phyloP scores from a whole-genome alignment of 495 filamentous ascomycete genomes.

The Neurospora pannonica region DNA sequence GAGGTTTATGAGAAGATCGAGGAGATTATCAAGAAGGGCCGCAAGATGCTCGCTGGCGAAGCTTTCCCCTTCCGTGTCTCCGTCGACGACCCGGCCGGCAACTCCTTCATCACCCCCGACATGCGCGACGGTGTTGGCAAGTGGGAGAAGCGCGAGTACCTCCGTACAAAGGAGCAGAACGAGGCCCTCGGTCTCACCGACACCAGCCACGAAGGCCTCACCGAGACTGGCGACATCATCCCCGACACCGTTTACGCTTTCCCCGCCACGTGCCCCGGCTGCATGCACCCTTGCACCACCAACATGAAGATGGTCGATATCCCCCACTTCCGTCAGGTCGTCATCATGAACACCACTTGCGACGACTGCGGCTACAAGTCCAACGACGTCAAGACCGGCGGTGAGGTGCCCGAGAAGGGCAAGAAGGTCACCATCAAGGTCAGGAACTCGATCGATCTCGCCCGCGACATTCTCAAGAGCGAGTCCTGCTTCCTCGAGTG shows the following conservation, averaged over 20 bases:
- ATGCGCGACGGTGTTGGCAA: constrained; percentile 65
- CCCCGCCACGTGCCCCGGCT: constrained; percentile 84
- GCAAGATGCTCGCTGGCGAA: constrained; percentile 61
- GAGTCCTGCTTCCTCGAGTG: constrained; percentile 80
- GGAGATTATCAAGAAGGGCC: constrained; percentile 57
- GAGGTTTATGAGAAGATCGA: constrained; percentile 69
- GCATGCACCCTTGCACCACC: constrained; percentile 67
- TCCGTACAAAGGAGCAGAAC: constrained; percentile 77
- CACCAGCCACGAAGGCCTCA: constrained; percentile 24
- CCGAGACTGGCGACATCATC: constrained; percentile 65
- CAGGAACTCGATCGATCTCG: constrained; percentile 64
- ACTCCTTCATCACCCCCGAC: constrained; percentile 91
- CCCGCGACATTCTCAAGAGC: constrained; percentile 90
- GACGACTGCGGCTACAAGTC: constrained; percentile 86
- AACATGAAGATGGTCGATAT: constrained; percentile 97
- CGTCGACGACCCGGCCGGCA: constrained; percentile 88
- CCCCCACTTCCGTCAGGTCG: constrained; percentile 91
- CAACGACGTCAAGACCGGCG: constrained; percentile 95
- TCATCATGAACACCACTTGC: constrained; percentile 83
- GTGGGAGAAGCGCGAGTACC: constrained; percentile 72
- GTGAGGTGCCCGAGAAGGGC: constrained; percentile 79
- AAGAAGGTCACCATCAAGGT: constrained; percentile 73
- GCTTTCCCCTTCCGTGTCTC: constrained; percentile 80
- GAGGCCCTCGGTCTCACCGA: constrained; percentile 58
- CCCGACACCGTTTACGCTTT: constrained; percentile 86